phyloP scores from a whole-genome alignment of 768 basidiomycete species.

The Tephrocybe sp. region DNA sequence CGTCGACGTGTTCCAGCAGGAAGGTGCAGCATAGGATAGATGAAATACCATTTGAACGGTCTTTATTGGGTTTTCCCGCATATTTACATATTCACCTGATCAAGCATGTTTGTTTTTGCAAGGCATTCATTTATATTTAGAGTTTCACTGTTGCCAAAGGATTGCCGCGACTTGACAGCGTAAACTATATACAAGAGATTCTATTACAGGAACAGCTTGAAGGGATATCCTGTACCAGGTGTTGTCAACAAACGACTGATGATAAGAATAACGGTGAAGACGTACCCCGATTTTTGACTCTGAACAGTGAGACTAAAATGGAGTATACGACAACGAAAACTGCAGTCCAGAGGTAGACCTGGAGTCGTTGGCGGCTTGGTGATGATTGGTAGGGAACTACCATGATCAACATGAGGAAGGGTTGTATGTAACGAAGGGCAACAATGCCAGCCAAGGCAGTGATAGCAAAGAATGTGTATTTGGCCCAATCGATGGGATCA shows the following conservation, averaged over 20 bases:
- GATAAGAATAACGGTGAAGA: slow-evolving; percentile 7
- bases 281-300: slow-evolving; percentile 85
- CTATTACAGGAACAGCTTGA: slow-evolving; percentile 59
- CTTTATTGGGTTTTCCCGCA: slow-evolving; percentile 6
- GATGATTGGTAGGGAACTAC: slow-evolving; percentile 78
- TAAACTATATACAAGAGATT: neutral
- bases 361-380: slow-evolving; percentile 72
- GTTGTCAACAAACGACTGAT: slow-evolving; percentile 1
- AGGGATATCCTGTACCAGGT: slow-evolving; percentile 64
- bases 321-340: slow-evolving; percentile 85
- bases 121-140: slow-evolving; percentile 1
- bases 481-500: slow-evolving; percentile 73
- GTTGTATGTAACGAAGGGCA: slow-evolving; percentile 56
- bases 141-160: no score
- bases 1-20: slow-evolving; percentile 84
- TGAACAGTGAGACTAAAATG: slow-evolving; percentile 81
- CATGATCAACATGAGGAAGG: slow-evolving; percentile 77
- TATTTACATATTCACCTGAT: slow-evolving; percentile 14
- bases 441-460: slow-evolving; percentile 48
- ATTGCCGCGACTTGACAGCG: neutral
- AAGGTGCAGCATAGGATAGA: slow-evolving; percentile 28
- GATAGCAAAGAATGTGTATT: slow-evolving; percentile 43
- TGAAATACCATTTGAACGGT: slow-evolving; percentile 4
- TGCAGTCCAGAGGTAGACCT: slow-evolving; percentile 85
- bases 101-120: slow-evolving; percentile 5